Evolutionary conservation across 352 stramenopile genomes (phyloP).

Genomic region (Phytophthora capsici): DNA sequence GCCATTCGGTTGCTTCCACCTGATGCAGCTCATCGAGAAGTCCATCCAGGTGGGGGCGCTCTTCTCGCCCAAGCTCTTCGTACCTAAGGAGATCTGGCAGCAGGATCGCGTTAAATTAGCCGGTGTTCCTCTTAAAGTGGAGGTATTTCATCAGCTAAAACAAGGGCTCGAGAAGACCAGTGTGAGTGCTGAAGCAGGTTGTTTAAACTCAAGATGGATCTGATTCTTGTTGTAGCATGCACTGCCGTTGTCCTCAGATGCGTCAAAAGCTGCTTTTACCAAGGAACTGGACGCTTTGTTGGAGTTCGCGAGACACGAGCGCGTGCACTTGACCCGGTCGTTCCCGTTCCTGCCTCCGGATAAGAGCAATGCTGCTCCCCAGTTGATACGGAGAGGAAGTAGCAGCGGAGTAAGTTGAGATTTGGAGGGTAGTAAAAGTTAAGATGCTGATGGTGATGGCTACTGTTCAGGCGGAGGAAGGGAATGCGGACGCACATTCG

Average conservation of each 20-base stretch:
- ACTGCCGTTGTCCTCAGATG: conserved; percentile 55
- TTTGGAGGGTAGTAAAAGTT: background rate
- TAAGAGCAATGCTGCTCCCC: conserved; percentile 14
- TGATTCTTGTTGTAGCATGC: conserved; percentile 44
- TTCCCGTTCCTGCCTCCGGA: conserved; percentile 66
- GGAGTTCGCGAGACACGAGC: conserved; percentile 51
- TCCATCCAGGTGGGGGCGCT: conserved; percentile 78
- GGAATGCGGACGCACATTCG: conserved; percentile 11
- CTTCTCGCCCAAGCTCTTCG: conserved; percentile 77
- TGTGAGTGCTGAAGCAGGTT: conserved; percentile 28
- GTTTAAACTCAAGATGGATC: conserved; percentile 2
- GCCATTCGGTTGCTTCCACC: conserved; percentile 75
- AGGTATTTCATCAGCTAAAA: conserved; percentile 72
- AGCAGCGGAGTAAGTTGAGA: conserved; percentile 18
- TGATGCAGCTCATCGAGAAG: conserved; percentile 85
- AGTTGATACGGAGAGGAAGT: conserved; percentile 23
- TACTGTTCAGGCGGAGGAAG: conserved; percentile 26
- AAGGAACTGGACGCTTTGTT: conserved; percentile 68
- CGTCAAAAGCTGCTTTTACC: conserved; percentile 52
- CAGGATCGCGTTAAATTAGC: conserved; percentile 73
- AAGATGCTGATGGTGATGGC: background rate
- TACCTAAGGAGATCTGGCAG: conserved; percentile 84
- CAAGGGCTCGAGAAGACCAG: conserved; percentile 73
- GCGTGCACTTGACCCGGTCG: conserved; percentile 55
- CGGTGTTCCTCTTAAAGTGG: conserved; percentile 64